Base-by-base conservation (phyloP, 2,329 filamentous ascomycete species). In the Colletotrichum filicis region DNA sequence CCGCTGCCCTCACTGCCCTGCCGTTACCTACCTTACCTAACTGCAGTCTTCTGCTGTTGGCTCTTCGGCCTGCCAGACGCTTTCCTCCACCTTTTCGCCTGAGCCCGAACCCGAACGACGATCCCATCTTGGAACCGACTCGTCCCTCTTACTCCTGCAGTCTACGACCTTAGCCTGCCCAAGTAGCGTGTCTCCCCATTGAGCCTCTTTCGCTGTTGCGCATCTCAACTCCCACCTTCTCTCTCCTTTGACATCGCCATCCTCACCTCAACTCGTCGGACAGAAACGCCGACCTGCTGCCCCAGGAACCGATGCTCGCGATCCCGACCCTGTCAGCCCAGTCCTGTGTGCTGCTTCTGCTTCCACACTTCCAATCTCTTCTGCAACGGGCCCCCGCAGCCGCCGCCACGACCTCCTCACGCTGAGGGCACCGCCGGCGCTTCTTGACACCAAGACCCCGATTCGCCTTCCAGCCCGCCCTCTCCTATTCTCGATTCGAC, bases 301-400 rank as follows among this genome's bases (percentile, higher is more conserved):
- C 26, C 35, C 55, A 56, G 60, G 53, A 63, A 46, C 28, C 66
- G 60, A 70, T 65, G 59, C 66, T 61, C 63, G 32, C 60, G 63
- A 61, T 67, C 49, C 61, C 70, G 55, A 60, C 49, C 49, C 49
- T 65, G 70, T 64, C 60, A 61, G 35, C 46, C 60, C 53, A 37
- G 42, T 68, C 30, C 32, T 49, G 52, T 46, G 60, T 57, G 59
- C 22, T 59, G 65, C 58, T 72, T 56, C 66, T 59, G 65, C 58
- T 72, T 56, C 66, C 66, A 70, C 60, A 37, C 58, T 57, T 42
- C 55, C 60, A 73, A 70, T 73, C 55, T 73, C 66, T 65, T 70
- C 70, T 73, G 60, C 70, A 73, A 73, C 70, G 70, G 66, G 66
- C 70, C 70, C 70, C 70, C 70, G 70, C 70, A 70, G 70, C 55